A percentile compares a stretch with the other conserved stretches of the same genome.
Evolutionary conservation across 192 early-diverging fungal species (phyloP).

Genomic region (Entomortierella beljakovae): DNA sequence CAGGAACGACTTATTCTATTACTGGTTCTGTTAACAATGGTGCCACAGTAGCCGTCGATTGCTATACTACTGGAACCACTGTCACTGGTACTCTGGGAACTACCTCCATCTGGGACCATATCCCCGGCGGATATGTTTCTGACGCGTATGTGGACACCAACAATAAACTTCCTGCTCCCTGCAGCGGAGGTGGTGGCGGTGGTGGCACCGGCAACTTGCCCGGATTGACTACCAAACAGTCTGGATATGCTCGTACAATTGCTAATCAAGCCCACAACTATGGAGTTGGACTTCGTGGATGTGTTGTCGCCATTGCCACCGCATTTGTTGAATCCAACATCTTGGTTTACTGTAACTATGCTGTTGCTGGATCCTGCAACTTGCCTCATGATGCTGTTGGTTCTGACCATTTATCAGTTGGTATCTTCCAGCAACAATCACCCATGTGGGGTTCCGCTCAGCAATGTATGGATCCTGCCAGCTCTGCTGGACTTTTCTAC

Average conservation of each 20-base stretch:
- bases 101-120: background rate
- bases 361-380: slow-evolving; percentile 5
- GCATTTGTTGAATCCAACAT: slow-evolving; percentile 14
- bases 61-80: background rate
- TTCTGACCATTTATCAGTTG: slow-evolving; percentile 12
- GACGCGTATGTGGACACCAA: slow-evolving; percentile 8
- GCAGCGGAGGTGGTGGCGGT: background rate
- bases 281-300: slow-evolving; percentile 3
- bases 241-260: slow-evolving; percentile 13
- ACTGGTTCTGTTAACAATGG: slow-evolving; percentile 7
- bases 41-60: background rate
- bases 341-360: slow-evolving; percentile 5
- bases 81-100: slow-evolving; percentile 7
- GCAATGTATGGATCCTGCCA: slow-evolving; percentile 10
- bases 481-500: slow-evolving; percentile 4
- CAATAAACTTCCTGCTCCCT: slow-evolving; percentile 4
- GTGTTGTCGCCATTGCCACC: slow-evolving; percentile 10
- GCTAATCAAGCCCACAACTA: background rate
- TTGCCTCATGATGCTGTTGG: slow-evolving; percentile 16
- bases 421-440: slow-evolving; percentile 16
- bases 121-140: slow-evolving; percentile 4
- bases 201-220: background rate
- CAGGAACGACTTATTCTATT: background rate
- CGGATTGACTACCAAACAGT: background rate
- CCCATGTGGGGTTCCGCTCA: slow-evolving; percentile 5